These are phyloP conservation scores for Fallopia convolvulus DNA, from an alignment of 148 eudicot species.

Conservation along the genomic window DNA sequence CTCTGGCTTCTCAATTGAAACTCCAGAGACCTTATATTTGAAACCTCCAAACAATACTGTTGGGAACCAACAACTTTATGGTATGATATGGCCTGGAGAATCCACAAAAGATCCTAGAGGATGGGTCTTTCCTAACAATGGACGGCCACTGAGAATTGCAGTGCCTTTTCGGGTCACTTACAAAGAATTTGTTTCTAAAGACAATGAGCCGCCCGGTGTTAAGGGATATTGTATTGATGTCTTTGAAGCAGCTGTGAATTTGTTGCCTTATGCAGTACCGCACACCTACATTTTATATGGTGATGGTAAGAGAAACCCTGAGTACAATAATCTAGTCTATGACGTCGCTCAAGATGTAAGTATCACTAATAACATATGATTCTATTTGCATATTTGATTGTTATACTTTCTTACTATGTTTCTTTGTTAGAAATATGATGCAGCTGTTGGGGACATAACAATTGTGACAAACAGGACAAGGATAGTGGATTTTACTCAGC, in stretches of 20 bases:
- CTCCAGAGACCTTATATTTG: conserved; percentile 19
- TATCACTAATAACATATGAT: not conserved
- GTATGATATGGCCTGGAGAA: conserved; percentile 30
- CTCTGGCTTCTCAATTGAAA: conserved; percentile 26
- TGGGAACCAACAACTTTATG: conserved; percentile 17
- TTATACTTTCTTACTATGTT: not conserved
- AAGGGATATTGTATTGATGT: conserved; percentile 37
- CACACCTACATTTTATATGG: conserved; percentile 23
- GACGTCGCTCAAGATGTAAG: conserved; percentile 28
- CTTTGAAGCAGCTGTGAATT: conserved; percentile 25
- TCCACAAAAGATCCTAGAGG: conserved; percentile 26
- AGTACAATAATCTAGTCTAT: conserved; percentile 21
- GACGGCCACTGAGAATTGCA: conserved; percentile 27
- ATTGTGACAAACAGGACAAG: conserved; percentile 32
- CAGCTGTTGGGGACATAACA: conserved; percentile 48
- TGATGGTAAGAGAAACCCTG: conserved; percentile 26
- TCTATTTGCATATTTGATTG: not conserved
- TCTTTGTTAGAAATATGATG: conserved; percentile 22
- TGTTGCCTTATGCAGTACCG: conserved; percentile 30
- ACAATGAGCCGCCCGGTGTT: conserved; percentile 12
- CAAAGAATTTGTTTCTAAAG: conserved; percentile 29
- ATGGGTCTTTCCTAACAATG: conserved; percentile 31
- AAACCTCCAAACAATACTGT: conserved; percentile 2
- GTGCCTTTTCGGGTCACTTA: conserved; percentile 29
- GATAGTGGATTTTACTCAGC: conserved; percentile 47